These are phyloP conservation scores for Moricandia moricandioides DNA, from an alignment of 345 rosid species.

Conservation along the genomic window DNA sequence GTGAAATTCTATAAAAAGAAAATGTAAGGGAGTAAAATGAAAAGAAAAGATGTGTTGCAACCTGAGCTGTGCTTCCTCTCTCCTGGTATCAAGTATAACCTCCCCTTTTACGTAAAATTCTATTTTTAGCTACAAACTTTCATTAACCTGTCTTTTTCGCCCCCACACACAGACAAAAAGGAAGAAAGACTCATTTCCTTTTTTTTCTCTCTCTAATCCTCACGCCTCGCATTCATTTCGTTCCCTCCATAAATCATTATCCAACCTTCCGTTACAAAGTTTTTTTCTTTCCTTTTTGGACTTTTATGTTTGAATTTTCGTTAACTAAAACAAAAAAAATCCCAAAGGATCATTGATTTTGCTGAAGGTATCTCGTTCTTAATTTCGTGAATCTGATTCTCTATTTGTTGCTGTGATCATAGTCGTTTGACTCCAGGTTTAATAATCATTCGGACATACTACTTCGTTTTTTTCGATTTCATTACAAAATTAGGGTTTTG, in stretches of 20 bases:
- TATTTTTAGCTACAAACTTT: conserved; percentile 35
- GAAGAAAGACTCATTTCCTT: conserved; percentile 20
- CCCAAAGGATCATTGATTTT: conserved; percentile 13
- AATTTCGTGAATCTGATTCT: background rate
- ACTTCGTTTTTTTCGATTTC: background rate
- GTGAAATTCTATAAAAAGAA: background rate
- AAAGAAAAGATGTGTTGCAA: background rate
- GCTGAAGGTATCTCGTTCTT: conserved; percentile 21
- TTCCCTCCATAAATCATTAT: conserved; percentile 34
- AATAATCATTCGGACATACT: background rate
- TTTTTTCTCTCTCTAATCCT: conserved; percentile 13
- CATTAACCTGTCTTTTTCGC: conserved; percentile 25
- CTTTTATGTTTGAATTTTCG: conserved; percentile 17
- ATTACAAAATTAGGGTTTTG: conserved; percentile 24
- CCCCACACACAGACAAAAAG: conserved; percentile 10
- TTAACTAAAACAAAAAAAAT: background rate
- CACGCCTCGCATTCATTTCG: conserved; percentile 28
- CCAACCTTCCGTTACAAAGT: conserved; percentile 39
- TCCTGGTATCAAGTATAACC: conserved; percentile 38
- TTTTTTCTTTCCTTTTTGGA: background rate
- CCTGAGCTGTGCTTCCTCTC: conserved; percentile 11
- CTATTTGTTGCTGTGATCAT: background rate
- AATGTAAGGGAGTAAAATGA: background rate
- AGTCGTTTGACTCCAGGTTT: conserved; percentile 7
- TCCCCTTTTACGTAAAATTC: conserved; percentile 35